Base-by-base conservation (phyloP, 2,329 filamentous ascomycete species). In the Phaeosphaeria sp. region DNA sequence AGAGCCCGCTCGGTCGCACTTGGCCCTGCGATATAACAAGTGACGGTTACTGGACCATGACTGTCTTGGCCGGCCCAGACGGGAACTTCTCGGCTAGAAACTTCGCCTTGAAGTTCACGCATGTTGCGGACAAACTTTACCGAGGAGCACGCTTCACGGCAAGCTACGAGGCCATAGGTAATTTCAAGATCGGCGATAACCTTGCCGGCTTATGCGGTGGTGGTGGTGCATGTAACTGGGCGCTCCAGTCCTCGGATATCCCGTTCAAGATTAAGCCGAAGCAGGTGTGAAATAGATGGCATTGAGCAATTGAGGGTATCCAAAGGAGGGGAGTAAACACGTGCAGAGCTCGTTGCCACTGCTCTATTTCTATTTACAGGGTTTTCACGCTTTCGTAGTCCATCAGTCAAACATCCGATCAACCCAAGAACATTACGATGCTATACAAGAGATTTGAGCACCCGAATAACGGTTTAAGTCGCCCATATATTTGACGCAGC, bases 41-140 rank as follows among this genome's bases (percentile, higher is more conserved):
- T 10, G 49, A 67, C 1, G 69, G 71, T 1, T 69, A 71, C 36
- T 73, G 69, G 70, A 50, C 54, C 2, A 65, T 73, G 54, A 57
- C 65, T 11, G 58, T 71, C 23, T 49, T 64, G 0, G 50, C 55
- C n/a, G 62, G 62, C 20, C 50, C 47, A 17, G 7, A 42, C 7
- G 54, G 55, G 3, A 43, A 41, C 0, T 70, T 65, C 41, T 41
- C 22, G 1, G 25, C 46, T 3, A 53, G 46, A 3, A 51, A 71
- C 41, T 72, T 72, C 52, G 60, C 66, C n/a, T 44, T 71, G 11
- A 66, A 58, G n/a, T 66, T 72, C 23, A 68, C 58, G n/a, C 58
- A 68, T 22, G 63, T 68, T 1, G 59, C 58, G 1, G 65, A 68
- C 13, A 44, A 52, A 36, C 6, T 60, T 3, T 63, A 60, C 20